Conservation (phyloP, 2,329 filamentous ascomycete species). For the Blastomyces emzantsi region DNA sequence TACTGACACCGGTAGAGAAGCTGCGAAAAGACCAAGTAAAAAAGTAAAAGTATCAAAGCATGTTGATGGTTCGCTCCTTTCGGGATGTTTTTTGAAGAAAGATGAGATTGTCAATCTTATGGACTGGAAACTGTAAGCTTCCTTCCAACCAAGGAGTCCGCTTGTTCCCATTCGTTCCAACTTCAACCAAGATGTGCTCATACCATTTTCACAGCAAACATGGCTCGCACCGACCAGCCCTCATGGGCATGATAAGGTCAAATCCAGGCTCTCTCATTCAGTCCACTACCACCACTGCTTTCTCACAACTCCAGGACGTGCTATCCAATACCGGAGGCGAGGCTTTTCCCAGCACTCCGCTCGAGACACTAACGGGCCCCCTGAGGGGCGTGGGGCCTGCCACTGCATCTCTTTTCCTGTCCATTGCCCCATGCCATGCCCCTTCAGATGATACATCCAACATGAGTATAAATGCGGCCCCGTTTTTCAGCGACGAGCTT, state of each 20-base stretch:
- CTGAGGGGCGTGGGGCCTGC: slow-evolving; percentile 37
- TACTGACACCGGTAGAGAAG: not conserved
- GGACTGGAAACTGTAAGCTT: slow-evolving; percentile 39
- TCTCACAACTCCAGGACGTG: slow-evolving; percentile 17
- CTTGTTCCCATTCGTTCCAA: not conserved
- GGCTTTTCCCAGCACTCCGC: slow-evolving; percentile 24
- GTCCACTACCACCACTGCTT: slow-evolving; percentile 24
- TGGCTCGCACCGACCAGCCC: slow-evolving; percentile 31
- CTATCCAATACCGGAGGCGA: slow-evolving; percentile 9
- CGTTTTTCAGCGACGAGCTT: slow-evolving; percentile 38
- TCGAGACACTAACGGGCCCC: slow-evolving; percentile 27
- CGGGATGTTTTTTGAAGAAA: slow-evolving; percentile 22
- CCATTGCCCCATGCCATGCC: slow-evolving; percentile 19
- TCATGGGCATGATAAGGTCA: slow-evolving; percentile 33
- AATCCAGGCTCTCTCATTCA: slow-evolving; percentile 24
- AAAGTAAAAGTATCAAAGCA: slow-evolving; percentile 16
- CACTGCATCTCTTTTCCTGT: slow-evolving; percentile 36
- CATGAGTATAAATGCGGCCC: slow-evolving; percentile 19
- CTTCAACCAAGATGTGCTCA: not conserved
- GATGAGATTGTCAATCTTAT: slow-evolving; percentile 32
- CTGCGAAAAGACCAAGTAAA: slow-evolving; percentile 12
- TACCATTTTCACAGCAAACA: slow-evolving; percentile 27
- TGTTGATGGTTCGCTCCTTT: slow-evolving; percentile 7
- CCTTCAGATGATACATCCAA: not conserved
- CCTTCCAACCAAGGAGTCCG: no score